Evolutionary conservation across 208 protist species (phyloP).

Genomic region (Endotrypanum monterogeii): DNA sequence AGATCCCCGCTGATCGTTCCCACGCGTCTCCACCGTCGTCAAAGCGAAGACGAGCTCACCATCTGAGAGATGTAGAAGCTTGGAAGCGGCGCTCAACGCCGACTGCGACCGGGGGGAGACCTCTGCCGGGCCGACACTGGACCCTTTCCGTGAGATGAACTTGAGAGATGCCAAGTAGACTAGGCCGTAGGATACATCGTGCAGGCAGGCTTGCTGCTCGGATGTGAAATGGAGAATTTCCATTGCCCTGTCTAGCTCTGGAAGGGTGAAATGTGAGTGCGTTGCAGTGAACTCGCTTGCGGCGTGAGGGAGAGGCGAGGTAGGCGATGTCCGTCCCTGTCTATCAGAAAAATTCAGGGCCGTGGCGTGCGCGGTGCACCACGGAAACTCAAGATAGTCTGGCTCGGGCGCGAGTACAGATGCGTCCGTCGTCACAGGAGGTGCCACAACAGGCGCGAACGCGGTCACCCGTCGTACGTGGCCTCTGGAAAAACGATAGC

Average conservation of each 20-base stretch:
- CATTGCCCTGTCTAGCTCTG: constrained; percentile 3
- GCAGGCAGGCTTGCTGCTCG: constrained; percentile 8
- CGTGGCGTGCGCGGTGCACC: constrained; percentile 5
- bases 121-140: neutral
- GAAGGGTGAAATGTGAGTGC: neutral
- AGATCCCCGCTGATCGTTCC: neutral
- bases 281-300: neutral
- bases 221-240: constrained; percentile 1
- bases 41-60: constrained; percentile 13
- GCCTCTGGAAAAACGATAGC: neutral
- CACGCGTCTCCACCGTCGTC: constrained; percentile 16
- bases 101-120: neutral
- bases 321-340: neutral
- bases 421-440: neutral
- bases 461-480: constrained; percentile 2
- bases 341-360: neutral
- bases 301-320: neutral
- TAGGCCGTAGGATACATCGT: constrained; percentile 4
- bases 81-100: constrained; percentile 6
- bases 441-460: neutral
- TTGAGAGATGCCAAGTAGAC: constrained; percentile 7
- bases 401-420: neutral
- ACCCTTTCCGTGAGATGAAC: constrained; percentile 7
- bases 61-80: constrained; percentile 9
- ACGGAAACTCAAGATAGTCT: neutral